Evolutionary conservation across 768 basidiomycete genomes (phyloP).

Genomic region (Kwoniella europaea): DNA sequence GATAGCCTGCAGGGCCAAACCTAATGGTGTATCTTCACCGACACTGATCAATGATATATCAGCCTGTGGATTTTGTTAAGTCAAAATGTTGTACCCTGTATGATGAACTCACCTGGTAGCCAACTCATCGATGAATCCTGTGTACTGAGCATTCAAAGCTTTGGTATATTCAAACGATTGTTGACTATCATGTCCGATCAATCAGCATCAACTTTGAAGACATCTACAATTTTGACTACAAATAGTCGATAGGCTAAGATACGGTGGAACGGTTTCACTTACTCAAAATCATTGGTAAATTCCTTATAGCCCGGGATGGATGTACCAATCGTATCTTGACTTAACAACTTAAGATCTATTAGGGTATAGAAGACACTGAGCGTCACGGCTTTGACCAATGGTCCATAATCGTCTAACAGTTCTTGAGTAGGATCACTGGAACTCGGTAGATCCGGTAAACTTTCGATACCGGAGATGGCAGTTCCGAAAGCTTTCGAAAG

Average conservation of each 20-base stretch:
- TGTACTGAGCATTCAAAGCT: slow-evolving; percentile 1
- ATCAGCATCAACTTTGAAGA: neutral
- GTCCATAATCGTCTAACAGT: neutral
- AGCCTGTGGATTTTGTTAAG: neutral
- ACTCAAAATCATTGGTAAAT: slow-evolving; percentile 1
- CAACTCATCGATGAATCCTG: neutral
- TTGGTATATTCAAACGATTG: neutral
- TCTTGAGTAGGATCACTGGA: neutral
- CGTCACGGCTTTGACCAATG: neutral
- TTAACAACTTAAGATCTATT: slow-evolving; percentile 3
- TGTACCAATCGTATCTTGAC: slow-evolving; percentile 8
- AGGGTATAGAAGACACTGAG: neutral
- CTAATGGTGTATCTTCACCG: slow-evolving; percentile 2
- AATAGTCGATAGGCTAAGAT: neutral
- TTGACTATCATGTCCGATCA: neutral
- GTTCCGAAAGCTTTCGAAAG: neutral
- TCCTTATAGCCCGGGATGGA: slow-evolving; percentile 5
- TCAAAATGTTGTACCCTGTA: neutral
- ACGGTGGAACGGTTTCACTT: neutral
- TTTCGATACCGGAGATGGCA: neutral
- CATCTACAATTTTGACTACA: neutral
- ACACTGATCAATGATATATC: slow-evolving; percentile 1
- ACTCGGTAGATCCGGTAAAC: neutral
- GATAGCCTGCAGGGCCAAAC: neutral
- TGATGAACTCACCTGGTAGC: neutral